phyloP scores from a whole-genome alignment of 441 rosid species.

The Gossypium davidsonii region DNA sequence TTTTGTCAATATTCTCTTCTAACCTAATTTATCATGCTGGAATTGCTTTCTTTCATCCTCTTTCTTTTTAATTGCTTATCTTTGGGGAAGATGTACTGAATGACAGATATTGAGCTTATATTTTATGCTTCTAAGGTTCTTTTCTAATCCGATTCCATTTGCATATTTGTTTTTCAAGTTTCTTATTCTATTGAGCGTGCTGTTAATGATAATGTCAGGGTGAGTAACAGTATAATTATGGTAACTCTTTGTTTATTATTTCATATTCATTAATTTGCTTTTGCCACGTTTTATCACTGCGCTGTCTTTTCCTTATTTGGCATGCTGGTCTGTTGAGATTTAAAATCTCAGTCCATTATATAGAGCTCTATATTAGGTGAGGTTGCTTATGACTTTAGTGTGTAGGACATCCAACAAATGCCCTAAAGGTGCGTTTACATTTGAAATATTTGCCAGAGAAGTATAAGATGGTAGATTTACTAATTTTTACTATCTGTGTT shows the following conservation, averaged over 20 bases:
- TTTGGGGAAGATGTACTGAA: neutral
- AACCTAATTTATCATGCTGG: neutral
- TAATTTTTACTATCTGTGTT: neutral
- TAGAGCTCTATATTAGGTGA: neutral
- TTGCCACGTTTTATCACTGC: conserved; percentile 3
- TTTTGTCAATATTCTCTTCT: neutral
- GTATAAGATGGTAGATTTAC: neutral
- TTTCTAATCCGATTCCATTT: neutral
- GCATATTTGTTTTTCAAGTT: neutral
- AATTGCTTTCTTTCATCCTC: neutral
- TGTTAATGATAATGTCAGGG: neutral
- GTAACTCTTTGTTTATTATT: neutral
- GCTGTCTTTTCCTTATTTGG: conserved; percentile 14
- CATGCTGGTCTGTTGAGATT: neutral
- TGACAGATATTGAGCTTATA: neutral
- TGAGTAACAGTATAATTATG: conserved; percentile 12
- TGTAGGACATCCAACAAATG: neutral
- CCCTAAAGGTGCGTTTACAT: conserved; percentile 13
- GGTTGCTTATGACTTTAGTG: neutral
- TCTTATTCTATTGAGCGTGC: neutral
- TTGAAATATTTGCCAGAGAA: conserved; percentile 5
- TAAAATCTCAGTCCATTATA: conserved; percentile 1
- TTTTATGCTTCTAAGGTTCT: conserved; percentile 7
- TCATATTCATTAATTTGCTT: conserved; percentile 4
- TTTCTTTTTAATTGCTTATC: neutral